Evolutionary conservation across 768 basidiomycete genomes (phyloP).

Genomic region (Leccinum rimulosum): DNA sequence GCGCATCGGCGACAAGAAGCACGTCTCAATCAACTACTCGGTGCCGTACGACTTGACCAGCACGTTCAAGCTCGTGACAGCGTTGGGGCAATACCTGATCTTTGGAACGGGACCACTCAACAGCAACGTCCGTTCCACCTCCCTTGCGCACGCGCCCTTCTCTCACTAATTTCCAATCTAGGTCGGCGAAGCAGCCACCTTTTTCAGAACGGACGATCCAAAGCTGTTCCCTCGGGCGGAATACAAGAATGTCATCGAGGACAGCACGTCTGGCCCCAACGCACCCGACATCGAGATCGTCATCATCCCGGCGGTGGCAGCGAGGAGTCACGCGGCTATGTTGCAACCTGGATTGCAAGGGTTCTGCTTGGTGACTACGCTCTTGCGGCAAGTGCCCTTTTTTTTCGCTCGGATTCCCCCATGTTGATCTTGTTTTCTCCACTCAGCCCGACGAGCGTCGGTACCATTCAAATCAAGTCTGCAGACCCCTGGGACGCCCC

Average conservation of each 20-base stretch:
- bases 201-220: conserved; percentile 33
- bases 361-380: conserved; percentile 15
- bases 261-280: conserved; percentile 28
- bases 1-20: conserved; percentile 50
- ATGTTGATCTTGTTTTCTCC: not conserved
- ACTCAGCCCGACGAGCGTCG: conserved; percentile 43
- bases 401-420: not conserved
- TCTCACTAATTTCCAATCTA: conserved; percentile 3
- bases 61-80: conserved; percentile 29
- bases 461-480: conserved; percentile 41
- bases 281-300: conserved; percentile 33
- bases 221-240: conserved; percentile 30
- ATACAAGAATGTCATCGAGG: conserved; percentile 28
- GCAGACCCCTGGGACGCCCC: conserved; percentile 40
- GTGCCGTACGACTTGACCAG: conserved; percentile 20
- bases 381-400: conserved; percentile 24
- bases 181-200: conserved; percentile 30
- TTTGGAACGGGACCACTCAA: conserved; percentile 49
- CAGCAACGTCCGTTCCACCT: conserved; percentile 43
- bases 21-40: conserved; percentile 42
- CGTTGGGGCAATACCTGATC: conserved; percentile 42
- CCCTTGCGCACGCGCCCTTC: not conserved
- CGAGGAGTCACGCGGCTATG: not conserved
- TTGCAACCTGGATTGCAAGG: conserved; percentile 12
- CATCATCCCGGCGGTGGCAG: conserved; percentile 3